Base-by-base conservation (phyloP, 1,284 basidiomycete genomes). In the Cutaneotrichosporon mucoides region DNA sequence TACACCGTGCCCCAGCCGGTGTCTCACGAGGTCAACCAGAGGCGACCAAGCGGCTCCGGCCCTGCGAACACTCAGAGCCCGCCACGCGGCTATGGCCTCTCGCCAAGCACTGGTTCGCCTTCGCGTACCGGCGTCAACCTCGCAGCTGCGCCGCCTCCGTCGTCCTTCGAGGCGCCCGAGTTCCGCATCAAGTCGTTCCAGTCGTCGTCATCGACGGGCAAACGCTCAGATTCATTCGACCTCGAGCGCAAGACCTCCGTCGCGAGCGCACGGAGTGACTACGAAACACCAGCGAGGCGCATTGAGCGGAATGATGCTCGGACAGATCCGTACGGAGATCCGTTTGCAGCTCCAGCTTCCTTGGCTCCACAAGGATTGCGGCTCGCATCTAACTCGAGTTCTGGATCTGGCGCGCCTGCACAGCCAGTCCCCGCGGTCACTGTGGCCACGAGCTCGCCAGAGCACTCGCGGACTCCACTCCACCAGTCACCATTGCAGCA, bases 201-300 rank as follows among this genome's bases (percentile, higher is more conserved):
- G 57, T 73, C 71, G 0, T 66, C 65, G 5, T 63, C 68, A 9
- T 71, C 73, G 5, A 67, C 66, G 12, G 65, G 61, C 43, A 54
- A 68, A 53, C 67, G 68, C 36, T 66, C 62, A 16, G 75, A 76
- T 53, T 70, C 70, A 12, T 77, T 77, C 47, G 73, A 76, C 44
- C 67, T 76, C 12, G 75, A 77, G 52, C 67, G 74, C 38, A 56
- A 59, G 48, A 46, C 16, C 6, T 53, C 56, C 2, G 41, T 55
- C 1, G 48, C 61, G 35, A 46, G 40, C 7, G 41, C 48, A 10
- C 42, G 36, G 9, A 57, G 55, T 40, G 55, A 60, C 13, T 52
- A 55, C 24, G 57, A 50, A 40, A 8, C 38, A 12, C 38, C 46
- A 24, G 24, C 24, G 24, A 24, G 16, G 10, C 45, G 13, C 45